Base-by-base conservation (phyloP, 768 basidiomycete species). In the Agaricus sinodeliciosus region DNA sequence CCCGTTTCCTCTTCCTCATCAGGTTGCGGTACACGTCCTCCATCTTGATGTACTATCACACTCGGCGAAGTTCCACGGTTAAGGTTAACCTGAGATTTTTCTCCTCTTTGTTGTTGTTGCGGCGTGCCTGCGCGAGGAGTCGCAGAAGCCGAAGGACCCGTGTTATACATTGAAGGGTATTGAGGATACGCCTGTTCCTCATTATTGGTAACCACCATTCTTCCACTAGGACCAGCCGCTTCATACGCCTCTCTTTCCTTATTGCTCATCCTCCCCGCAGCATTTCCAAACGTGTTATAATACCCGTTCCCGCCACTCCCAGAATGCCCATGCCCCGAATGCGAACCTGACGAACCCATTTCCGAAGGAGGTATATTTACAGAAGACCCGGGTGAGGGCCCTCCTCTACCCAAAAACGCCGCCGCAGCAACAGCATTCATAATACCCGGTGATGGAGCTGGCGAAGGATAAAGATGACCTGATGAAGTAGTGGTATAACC, bases 161-260 rank as follows among this genome's bases (percentile, higher is more conserved):
- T 6, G 4, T 13, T 16, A 7, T 27, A 2, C 11, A 16, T 8
- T 9, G n/a, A 2, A n/a, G 36, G 25, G 15, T n/a, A 8, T 39
- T 15, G 36, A 40, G 31, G 48, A 16, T 25, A 36, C 4, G 53
- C 26, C 45, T 48, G 3, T 36, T 37, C 31, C 12, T 26, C 22
- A 39, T 43, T 12, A 31, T 49, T 48, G 35, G 41, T 55, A 52
- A 48, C 15, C 39, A 57, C 12, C 39, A 56, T 19, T 40, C 53
- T 39, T 19, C 53, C 19, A 49, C 44, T 36, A 31, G 22, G 12
- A 12, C 16, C 22, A n/a, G 42, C 42, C 15, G 18, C 26, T 26
- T 26, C 42, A 36, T n/a, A 55, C 16, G 59, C 62, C 43, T 65
- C 64, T n/a, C 58, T 35, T 55, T 65, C 62, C 46, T 63, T 65